Conservation (phyloP, 768 basidiomycete genomes). For the Rhizopogon vinicolor region DNA sequence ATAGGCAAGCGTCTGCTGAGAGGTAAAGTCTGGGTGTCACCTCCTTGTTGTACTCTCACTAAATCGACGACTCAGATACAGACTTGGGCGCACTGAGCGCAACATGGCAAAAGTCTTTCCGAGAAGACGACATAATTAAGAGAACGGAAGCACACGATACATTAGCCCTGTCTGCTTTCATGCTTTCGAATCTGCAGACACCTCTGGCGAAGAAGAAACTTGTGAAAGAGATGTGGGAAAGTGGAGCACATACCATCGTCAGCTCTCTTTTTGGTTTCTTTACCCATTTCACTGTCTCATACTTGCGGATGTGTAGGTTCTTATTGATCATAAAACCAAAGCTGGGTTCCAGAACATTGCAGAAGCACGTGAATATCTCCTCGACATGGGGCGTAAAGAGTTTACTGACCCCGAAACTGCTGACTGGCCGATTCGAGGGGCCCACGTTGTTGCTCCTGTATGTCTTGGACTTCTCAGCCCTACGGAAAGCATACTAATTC, state of each 20-base stretch:
- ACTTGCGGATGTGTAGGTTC: constrained; percentile 42
- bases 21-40: constrained; percentile 32
- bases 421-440: constrained; percentile 42
- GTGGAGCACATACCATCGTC: constrained; percentile 82
- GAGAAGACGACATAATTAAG: constrained; percentile 38
- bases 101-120: constrained; percentile 56
- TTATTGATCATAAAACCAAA: constrained; percentile 80
- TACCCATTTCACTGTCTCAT: neutral
- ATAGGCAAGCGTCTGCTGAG: constrained; percentile 63
- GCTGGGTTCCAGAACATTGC: constrained; percentile 74
- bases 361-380: constrained; percentile 72
- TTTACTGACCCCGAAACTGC: constrained; percentile 39
- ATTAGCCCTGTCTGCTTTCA: constrained; percentile 82
- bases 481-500: constrained; percentile 2
- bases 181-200: constrained; percentile 68
- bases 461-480: constrained; percentile 21
- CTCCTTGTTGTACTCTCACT: constrained; percentile 3
- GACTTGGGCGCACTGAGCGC: constrained; percentile 40
- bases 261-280: constrained; percentile 10
- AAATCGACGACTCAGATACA: constrained; percentile 35
- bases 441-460: constrained; percentile 88
- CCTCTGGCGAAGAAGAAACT: constrained; percentile 57
- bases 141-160: constrained; percentile 42
- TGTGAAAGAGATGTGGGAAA: constrained; percentile 87
- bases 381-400: constrained; percentile 60